These are phyloP conservation scores for Ananas comosus DNA, from an alignment of 176 grass and related monocot species.

Conservation along the genomic window DNA sequence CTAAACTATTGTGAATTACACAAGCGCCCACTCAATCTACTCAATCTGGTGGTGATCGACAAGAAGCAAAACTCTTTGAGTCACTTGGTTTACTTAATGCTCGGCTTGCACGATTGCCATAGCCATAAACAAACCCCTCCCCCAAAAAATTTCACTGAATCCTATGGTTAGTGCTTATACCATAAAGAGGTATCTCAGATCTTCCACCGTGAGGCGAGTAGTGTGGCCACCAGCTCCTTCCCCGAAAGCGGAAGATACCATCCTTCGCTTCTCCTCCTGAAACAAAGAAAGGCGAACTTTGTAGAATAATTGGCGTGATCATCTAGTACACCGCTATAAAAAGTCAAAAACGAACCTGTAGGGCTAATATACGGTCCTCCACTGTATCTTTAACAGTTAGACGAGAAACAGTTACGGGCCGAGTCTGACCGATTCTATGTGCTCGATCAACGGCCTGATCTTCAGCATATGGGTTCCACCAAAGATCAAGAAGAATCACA, in stretches of 20 bases:
- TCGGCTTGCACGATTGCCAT: too few species aligned
- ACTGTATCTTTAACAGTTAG: slow-evolving; percentile 72
- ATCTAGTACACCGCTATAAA: neutral
- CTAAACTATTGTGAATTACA: too few species aligned
- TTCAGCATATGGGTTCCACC: slow-evolving; percentile 90
- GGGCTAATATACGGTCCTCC: slow-evolving; percentile 87
- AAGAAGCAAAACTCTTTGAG: too few species aligned
- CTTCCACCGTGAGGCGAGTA: slow-evolving; percentile 67
- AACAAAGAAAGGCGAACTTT: neutral
- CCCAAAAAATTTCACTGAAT: neutral
- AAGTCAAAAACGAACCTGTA: slow-evolving; percentile 44
- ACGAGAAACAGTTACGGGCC: slow-evolving; percentile 66
- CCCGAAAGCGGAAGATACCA: slow-evolving; percentile 92
- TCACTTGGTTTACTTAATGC: too few species aligned
- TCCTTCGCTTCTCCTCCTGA: slow-evolving; percentile 90
- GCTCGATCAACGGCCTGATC: slow-evolving; percentile 87
- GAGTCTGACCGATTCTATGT: slow-evolving; percentile 83
- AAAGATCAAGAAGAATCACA: slow-evolving; percentile 94
- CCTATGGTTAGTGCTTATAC: slow-evolving; percentile 20
- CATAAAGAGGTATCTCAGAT: slow-evolving; percentile 81
- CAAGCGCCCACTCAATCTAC: too few species aligned
- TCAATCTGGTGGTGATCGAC: too few species aligned
- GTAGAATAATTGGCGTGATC: neutral
- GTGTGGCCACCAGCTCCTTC: slow-evolving; percentile 53
- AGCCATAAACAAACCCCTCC: neutral